A percentile compares a stretch with the other conserved stretches of the same genome.
phyloP scores from a whole-genome alignment of 2,329 filamentous ascomycete species.

The Neonectria faginata region DNA sequence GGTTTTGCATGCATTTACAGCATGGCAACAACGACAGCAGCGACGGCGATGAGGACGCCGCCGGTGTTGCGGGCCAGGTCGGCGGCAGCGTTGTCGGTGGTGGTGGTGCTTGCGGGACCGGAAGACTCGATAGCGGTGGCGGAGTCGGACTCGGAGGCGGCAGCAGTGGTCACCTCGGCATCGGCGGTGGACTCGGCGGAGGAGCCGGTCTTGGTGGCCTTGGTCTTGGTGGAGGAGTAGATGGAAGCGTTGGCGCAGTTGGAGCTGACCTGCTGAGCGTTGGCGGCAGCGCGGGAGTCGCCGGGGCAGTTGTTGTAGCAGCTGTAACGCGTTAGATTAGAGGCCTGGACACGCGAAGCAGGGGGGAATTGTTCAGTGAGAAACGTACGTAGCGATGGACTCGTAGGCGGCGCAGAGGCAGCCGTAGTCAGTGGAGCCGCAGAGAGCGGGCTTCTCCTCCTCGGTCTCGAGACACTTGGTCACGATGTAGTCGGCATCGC shows the following conservation, averaged over 20 bases:
- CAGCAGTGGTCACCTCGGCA: conserved; percentile 29
- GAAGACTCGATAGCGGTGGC: not conserved
- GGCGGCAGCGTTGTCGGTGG: conserved; percentile 45
- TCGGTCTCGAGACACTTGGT: conserved; percentile 55
- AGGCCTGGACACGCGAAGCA: conserved; percentile 13
- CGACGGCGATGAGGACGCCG: conserved; percentile 52
- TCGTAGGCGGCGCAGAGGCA: conserved; percentile 61
- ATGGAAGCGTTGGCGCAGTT: conserved; percentile 61
- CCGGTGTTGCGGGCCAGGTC: conserved; percentile 50
- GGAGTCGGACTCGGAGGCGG: conserved; percentile 23
- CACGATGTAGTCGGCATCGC: conserved; percentile 61
- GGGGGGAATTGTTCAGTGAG: not conserved
- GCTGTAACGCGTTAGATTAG: conserved; percentile 45
- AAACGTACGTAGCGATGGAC: conserved; percentile 60
- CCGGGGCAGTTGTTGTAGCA: conserved; percentile 70
- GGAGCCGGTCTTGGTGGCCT: conserved; percentile 35
- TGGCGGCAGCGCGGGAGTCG: conserved; percentile 54
- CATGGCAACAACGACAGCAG: conserved; percentile 53
- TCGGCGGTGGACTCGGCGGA: conserved; percentile 37
- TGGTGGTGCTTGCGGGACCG: conserved; percentile 19
- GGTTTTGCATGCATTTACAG: conserved; percentile 45
- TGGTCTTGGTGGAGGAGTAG: conserved; percentile 49
- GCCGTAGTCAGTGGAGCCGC: conserved; percentile 56
- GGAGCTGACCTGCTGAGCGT: conserved; percentile 53
- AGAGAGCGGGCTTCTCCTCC: conserved; percentile 54